Conservation (phyloP, 2,329 filamentous ascomycete species). For the Paecilomyces dactylethromorphus region DNA sequence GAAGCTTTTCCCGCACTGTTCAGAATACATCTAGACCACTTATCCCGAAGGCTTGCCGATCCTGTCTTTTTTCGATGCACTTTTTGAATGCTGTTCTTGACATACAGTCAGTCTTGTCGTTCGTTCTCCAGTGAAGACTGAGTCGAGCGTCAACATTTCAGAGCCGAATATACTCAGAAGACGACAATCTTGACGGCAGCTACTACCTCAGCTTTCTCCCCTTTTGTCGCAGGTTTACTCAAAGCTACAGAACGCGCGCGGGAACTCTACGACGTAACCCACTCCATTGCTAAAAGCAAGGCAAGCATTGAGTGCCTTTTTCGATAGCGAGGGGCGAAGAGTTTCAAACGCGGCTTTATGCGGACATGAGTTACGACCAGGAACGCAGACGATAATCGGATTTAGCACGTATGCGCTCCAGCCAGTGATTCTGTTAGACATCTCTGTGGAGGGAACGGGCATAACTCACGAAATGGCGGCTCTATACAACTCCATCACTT, state of each 20-base stretch:
- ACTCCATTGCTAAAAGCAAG: not conserved
- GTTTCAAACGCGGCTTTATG: not conserved
- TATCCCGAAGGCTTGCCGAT: not conserved
- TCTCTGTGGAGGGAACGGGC: not conserved
- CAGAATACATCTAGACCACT: not conserved
- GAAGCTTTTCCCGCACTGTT: not conserved
- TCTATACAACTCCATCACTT: slow-evolving; percentile 10
- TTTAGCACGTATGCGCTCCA: not conserved
- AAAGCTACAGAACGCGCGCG: not conserved
- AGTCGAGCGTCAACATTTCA: not conserved
- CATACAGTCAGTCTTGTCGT: not conserved
- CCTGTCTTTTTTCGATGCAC: not conserved
- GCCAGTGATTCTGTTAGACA: not conserved
- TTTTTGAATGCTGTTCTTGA: not conserved
- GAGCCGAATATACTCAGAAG: no score
- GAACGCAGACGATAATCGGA: not conserved
- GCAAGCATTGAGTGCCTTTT: not conserved
- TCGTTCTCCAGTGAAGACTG: not conserved
- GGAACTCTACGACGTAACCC: not conserved
- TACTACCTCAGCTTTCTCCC: not conserved
- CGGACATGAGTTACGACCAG: not conserved
- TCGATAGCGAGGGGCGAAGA: not conserved
- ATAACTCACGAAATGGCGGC: slow-evolving; percentile 11
- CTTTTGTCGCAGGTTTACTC: not conserved
- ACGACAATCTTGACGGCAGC: not conserved